Evolutionary conservation across 1,284 basidiomycete species (phyloP).

Genomic region (Trichosporon asahii): DNA sequence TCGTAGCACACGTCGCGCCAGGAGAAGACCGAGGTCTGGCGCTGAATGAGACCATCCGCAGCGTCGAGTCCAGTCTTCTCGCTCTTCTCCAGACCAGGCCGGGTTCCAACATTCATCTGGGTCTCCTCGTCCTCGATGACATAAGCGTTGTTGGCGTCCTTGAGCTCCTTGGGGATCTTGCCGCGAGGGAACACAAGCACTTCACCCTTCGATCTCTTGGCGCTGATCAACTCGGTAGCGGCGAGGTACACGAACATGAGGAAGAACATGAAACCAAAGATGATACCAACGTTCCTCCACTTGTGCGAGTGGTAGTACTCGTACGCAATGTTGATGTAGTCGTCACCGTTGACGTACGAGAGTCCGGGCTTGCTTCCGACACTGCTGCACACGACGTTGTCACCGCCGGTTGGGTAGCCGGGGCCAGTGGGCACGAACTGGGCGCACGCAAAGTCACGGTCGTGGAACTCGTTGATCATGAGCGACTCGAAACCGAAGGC

Average conservation of each 20-base stretch:
- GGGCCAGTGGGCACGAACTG: conserved; percentile 50
- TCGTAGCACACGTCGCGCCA: conserved; percentile 58
- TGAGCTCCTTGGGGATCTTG: conserved; percentile 45
- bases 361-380: conserved; percentile 52
- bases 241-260: conserved; percentile 57
- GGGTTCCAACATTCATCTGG: conserved; percentile 31
- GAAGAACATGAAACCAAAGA: conserved; percentile 57
- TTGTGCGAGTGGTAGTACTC: conserved; percentile 61
- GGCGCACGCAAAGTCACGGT: conserved; percentile 44
- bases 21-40: conserved; percentile 52
- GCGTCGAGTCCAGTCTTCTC: conserved; percentile 35
- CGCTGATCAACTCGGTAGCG: conserved; percentile 57
- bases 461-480: conserved; percentile 56
- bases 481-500: conserved; percentile 52
- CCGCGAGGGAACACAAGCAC: conserved; percentile 55
- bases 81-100: conserved; percentile 29
- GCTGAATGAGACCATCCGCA: conserved; percentile 43
- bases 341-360: conserved; percentile 52
- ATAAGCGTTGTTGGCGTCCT: conserved; percentile 29
- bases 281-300: conserved; percentile 63
- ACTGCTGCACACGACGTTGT: conserved; percentile 51
- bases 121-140: conserved; percentile 26
- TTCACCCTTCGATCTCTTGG: conserved; percentile 56
- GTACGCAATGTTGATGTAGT: conserved; percentile 62
- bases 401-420: conserved; percentile 40